Base-by-base conservation (phyloP, 2,329 filamentous ascomycete genomes). In the Sporothrix sp. region DNA sequence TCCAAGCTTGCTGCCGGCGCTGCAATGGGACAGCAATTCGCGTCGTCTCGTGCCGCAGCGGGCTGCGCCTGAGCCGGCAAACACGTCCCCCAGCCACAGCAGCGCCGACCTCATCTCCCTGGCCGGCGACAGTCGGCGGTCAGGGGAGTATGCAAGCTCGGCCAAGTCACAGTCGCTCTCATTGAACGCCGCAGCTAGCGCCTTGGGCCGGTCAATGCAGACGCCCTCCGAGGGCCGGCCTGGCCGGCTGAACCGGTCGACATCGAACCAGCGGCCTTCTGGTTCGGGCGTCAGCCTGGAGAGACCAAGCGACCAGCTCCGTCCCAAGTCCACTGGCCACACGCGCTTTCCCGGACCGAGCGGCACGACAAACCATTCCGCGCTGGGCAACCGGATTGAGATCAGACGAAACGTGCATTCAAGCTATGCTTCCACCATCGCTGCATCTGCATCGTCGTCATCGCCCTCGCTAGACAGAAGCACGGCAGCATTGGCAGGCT, bases 101-200 rank as follows among this genome's bases (percentile, higher is more conserved):
- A 60, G 61, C 50, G 30, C 47, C 2, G 56, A 57, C 7, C 42
- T 52, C 1, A 11, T 40, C 18, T 54, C 56, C 10, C 63, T 48
- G 50, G 56, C 55, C 11, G 61, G 66, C 11, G 58, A 62, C 9
- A 42, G 57, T 20, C 65, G 70, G 33, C 66, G 65, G 39, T 69
- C 68, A 3, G 67, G 68, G 11, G 73, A 75, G 18, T 68, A 65
- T 39, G 57, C 60, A 7, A 14, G 42, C 7, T 39, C 50, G 8
- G 20, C 43, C 1, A 38, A 38, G 14, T 42, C 49, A 3, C 74
- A 75, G 2, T 62, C 71, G 2, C 64, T 79, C 3, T 78, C 76
- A 7, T 60, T 79, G 11, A 77, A 72, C 46, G 76, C 76, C 37
- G 76, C 76, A 14, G 77, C 76, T 6, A 79, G 74, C 57, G 76